Evolutionary conservation across 2,329 filamentous ascomycete species (phyloP).

Genomic region (Apiospora sp.): DNA sequence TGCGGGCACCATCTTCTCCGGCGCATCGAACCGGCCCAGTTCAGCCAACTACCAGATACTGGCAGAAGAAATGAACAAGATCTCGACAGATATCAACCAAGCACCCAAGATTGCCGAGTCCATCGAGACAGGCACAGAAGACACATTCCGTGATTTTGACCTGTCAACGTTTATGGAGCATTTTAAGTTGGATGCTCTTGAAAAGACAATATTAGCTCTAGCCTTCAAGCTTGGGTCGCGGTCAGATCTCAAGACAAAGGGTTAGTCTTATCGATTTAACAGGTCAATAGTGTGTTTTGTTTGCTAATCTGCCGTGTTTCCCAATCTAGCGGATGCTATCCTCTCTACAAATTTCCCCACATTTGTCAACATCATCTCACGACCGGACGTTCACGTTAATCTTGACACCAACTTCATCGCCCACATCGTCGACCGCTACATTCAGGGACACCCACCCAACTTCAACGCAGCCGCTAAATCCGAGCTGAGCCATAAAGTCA

Average conservation of each 20-base stretch:
- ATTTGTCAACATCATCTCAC: slow-evolving; percentile 80
- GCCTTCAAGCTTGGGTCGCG: slow-evolving; percentile 87
- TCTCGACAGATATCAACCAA: slow-evolving; percentile 81
- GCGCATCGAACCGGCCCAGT: slow-evolving; percentile 58
- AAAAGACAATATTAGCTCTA: slow-evolving; percentile 86
- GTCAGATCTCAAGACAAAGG: slow-evolving; percentile 86
- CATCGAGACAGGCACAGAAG: slow-evolving; percentile 88
- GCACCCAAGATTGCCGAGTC: slow-evolving; percentile 92
- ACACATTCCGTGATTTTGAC: slow-evolving; percentile 95
- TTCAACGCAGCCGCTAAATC: slow-evolving; percentile 80
- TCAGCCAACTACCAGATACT: slow-evolving; percentile 86
- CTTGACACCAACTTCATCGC: slow-evolving; percentile 71
- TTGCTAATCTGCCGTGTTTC: slow-evolving; percentile 23
- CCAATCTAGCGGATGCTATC: slow-evolving; percentile 80
- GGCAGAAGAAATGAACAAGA: slow-evolving; percentile 84
- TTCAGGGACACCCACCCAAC: slow-evolving; percentile 85
- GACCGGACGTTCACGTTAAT: slow-evolving; percentile 70
- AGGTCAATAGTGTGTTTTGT: neutral
- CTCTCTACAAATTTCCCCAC: slow-evolving; percentile 79
- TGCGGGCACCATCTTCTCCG: slow-evolving; percentile 89
- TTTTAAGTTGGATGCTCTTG: slow-evolving; percentile 89
- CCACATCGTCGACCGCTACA: slow-evolving; percentile 82
- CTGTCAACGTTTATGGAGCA: slow-evolving; percentile 95
- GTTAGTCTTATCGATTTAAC: slow-evolving; percentile 55
- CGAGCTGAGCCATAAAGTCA: slow-evolving; percentile 72